phyloP scores from a whole-genome alignment of 306 rosid species.

The Erythrophleum fordii region DNA sequence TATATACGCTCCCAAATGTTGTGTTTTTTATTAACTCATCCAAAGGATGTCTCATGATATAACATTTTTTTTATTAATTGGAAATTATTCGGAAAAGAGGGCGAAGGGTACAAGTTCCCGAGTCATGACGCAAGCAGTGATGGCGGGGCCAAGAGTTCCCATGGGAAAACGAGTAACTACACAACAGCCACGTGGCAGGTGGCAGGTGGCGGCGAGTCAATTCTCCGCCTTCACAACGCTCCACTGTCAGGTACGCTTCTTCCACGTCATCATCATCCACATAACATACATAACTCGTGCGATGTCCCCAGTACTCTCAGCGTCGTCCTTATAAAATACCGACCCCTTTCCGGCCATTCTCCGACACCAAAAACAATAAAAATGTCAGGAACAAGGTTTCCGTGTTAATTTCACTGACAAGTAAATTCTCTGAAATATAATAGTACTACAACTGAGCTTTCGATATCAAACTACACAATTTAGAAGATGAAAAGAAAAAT shows the following conservation, averaged over 20 bases:
- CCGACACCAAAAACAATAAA: neutral
- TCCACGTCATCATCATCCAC: conserved; percentile 14
- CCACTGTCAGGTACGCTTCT: neutral
- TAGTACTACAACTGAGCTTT: conserved; percentile 25
- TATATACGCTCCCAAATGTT: neutral
- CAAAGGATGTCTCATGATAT: neutral
- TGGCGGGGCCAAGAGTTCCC: neutral
- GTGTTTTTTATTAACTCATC: neutral
- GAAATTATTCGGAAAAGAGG: neutral
- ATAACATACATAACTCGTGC: neutral
- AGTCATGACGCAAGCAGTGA: conserved; percentile 7
- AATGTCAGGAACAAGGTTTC: neutral
- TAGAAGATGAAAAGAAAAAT: neutral
- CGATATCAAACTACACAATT: neutral
- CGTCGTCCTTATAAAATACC: neutral
- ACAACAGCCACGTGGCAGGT: conserved; percentile 35
- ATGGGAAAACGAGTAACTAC: neutral
- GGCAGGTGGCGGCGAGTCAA: conserved; percentile 39
- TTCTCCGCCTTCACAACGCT: neutral
- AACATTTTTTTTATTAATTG: neutral
- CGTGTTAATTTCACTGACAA: neutral
- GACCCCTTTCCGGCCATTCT: neutral
- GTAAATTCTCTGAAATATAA: neutral
- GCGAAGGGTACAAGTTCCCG: neutral
- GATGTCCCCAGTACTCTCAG: neutral